phyloP scores from a whole-genome alignment of 2,329 filamentous ascomycete species.

The Aspergillus neoniger region DNA sequence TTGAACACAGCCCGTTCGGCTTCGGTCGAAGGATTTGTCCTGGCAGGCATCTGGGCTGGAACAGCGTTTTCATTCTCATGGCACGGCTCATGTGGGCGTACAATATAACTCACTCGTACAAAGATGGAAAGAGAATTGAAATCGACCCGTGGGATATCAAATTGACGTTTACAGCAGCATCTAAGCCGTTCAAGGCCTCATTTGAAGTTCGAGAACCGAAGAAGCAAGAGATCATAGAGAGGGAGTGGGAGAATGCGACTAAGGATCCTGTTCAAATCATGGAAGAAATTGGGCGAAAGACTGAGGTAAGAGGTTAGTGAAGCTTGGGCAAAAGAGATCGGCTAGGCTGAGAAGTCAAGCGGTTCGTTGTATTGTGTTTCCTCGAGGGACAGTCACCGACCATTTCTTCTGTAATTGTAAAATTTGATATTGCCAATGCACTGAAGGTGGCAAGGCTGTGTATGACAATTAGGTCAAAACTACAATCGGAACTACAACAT shows the following conservation, averaged over 20 bases:
- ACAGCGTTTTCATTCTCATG: neutral
- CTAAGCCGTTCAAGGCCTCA: neutral
- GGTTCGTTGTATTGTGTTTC: too few species aligned
- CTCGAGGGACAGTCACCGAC: too few species aligned
- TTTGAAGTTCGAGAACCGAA: neutral
- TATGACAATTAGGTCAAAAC: too few species aligned
- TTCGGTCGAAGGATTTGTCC: slow-evolving; percentile 4
- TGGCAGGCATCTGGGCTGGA: neutral
- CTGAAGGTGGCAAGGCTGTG: too few species aligned
- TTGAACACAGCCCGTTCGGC: neutral
- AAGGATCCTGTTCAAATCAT: neutral
- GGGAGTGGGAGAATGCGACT: neutral
- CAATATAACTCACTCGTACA: neutral
- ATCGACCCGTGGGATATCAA: neutral
- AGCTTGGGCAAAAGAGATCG: too few species aligned
- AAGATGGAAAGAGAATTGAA: neutral
- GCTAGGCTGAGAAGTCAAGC: too few species aligned
- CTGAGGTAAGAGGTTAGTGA: neutral
- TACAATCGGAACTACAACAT: too few species aligned
- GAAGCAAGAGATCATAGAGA: neutral
- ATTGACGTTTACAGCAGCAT: neutral
- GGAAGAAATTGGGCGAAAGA: neutral
- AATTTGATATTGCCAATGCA: too few species aligned
- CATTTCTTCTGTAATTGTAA: too few species aligned
- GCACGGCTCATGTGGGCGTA: slow-evolving; percentile 4